Evolutionary conservation across 176 grass and related monocot species (phyloP).

Genomic region (Poa pratensis): DNA sequence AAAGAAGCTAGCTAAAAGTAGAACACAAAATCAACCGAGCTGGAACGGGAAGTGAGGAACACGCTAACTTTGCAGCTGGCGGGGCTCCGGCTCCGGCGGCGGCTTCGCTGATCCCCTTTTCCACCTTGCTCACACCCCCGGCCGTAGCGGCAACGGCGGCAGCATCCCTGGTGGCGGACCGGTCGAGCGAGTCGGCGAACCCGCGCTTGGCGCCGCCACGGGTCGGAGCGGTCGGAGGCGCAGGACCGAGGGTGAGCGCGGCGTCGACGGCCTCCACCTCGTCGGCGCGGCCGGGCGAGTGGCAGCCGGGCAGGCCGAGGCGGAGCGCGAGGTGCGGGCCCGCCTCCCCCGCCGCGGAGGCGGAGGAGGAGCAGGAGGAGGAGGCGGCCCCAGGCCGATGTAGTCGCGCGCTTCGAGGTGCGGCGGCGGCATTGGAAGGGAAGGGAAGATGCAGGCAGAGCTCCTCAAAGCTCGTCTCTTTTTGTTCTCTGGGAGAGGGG

Average conservation of each 20-base stretch:
- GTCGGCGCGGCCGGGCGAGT: constrained; percentile 18
- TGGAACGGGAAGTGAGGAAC: no score
- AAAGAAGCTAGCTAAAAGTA: neutral
- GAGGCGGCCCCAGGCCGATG: constrained; percentile 40
- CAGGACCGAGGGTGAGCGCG: constrained; percentile 48
- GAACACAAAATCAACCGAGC: neutral
- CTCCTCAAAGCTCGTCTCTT: neutral
- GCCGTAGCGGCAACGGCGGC: neutral
- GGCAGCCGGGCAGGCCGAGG: constrained; percentile 57
- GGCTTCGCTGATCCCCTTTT: neutral
- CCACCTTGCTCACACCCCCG: neutral
- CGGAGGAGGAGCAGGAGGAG: neutral
- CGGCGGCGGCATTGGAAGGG: constrained; percentile 39
- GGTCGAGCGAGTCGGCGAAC: constrained; percentile 41
- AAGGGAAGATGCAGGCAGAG: no score
- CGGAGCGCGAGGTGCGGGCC: constrained; percentile 58
- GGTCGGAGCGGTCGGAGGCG: neutral
- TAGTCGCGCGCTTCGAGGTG: constrained; percentile 57
- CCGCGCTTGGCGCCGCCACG: constrained; percentile 52
- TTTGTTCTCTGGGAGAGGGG: constrained; percentile 25
- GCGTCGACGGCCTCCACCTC: constrained; percentile 37
- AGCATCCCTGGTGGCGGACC: neutral
- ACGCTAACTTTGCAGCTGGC: constrained; percentile 46
- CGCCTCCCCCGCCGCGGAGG: neutral
- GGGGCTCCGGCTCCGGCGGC: constrained; percentile 36